Conservation (phyloP, 148 eudicot species). For the Rheum nobile region DNA sequence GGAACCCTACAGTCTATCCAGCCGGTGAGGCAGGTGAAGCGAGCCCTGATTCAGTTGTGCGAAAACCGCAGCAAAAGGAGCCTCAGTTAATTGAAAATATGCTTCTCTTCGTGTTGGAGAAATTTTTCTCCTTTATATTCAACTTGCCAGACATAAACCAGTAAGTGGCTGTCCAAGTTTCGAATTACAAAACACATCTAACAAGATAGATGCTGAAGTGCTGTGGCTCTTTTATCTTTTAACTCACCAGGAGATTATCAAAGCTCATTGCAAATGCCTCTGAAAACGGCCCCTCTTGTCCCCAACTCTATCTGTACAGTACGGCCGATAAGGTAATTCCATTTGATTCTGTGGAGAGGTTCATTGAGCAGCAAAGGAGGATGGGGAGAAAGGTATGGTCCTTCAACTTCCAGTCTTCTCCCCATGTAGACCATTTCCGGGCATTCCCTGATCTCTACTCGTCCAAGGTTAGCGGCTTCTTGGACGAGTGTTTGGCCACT, state of each 20-base stretch:
- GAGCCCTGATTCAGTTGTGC: constrained; percentile 9
- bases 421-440: constrained; percentile 92
- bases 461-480: constrained; percentile 41
- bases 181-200: background rate
- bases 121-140: constrained; percentile 50
- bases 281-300: constrained; percentile 29
- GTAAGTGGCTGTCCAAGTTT: constrained; percentile 26
- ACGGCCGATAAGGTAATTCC: constrained; percentile 82
- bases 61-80: constrained; percentile 28
- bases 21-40: constrained; percentile 22
- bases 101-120: constrained; percentile 52
- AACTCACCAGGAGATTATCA: constrained; percentile 44
- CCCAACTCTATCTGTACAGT: constrained; percentile 94
- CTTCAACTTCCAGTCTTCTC: constrained; percentile 61
- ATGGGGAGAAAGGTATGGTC: constrained; percentile 51
- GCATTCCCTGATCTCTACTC: constrained; percentile 57
- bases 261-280: background rate
- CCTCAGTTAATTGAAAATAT: constrained; percentile 34
- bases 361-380: constrained; percentile 52
- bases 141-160: constrained; percentile 48
- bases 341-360: constrained; percentile 44
- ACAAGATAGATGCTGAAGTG: background rate
- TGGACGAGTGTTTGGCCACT: constrained; percentile 30
- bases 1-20: constrained; percentile 35
- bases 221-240: background rate